Base-by-base conservation (phyloP, 2,329 filamentous ascomycete genomes). In the Myriosclerotinia scirpicola region DNA sequence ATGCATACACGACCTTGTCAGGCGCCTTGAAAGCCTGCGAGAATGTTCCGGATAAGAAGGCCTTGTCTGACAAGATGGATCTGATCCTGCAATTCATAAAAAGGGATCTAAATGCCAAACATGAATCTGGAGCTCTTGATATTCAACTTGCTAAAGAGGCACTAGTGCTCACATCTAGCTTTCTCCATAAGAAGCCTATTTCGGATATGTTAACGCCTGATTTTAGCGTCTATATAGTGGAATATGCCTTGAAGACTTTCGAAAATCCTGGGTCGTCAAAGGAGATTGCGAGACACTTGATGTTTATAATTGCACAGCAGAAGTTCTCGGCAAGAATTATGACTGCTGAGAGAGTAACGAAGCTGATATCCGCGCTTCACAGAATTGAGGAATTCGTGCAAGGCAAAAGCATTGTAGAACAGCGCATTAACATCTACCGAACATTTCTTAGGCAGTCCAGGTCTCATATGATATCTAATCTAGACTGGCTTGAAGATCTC, bases 1-100 rank as follows among this genome's bases (percentile, higher is more conserved):
- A 99, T 79, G 92, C 93, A 59, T 98, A 99, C 75, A 87, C 89
- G 76, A 90, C 90, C 73, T 81, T 99, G 54, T 86, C 90, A 42
- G 85, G 87, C 44, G 88, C 89, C 5, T 81, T 97, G 72, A 91
- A 92, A 76, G 85, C 90, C 7, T 97, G 94, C 67, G 91, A 93
- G 69, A 90, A 91, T 71, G 80, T 96, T 17, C 93, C 93, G 0
- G 90, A 95, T 71, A 81, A 87, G 46, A 85, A 90, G 66, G 87
- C 88, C 14, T 81, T 96, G 65, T 84, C 87, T 67, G 85, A 86
- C 61, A 96, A 95, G 77, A 89, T 97, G 82, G 83, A 84, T 14
- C 79, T 91, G 3, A 84, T 98, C 67, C 87, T 87, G 71, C 89
- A 92, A 68, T 97, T 93, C 75, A 92, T 98, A 65, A 87, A 90